phyloP scores from a whole-genome alignment of 169 alveolate species.

The Cryptosporidium bovis region DNA sequence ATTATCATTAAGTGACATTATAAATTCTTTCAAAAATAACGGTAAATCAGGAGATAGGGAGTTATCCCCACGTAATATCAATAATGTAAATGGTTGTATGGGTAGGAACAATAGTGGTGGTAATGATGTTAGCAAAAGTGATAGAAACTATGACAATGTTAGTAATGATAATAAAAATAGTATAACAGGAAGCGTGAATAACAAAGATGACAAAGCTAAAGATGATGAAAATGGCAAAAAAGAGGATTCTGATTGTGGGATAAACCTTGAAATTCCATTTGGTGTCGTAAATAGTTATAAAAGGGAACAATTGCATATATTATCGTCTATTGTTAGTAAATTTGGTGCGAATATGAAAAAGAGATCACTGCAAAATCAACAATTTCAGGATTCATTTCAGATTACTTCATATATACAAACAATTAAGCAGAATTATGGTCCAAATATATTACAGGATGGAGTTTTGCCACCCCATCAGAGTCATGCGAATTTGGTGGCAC shows the following conservation, averaged over 20 bases:
- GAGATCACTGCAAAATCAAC: constrained; percentile 66
- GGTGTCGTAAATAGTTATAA: constrained; percentile 1
- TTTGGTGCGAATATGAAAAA: constrained; percentile 71
- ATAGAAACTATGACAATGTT: neutral
- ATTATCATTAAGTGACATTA: constrained; percentile 15
- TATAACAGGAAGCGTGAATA: neutral
- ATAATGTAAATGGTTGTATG: neutral
- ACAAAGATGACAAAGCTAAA: neutral
- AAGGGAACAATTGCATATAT: constrained; percentile 33
- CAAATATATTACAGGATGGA: constrained; percentile 66
- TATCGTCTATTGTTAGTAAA: constrained; percentile 66
- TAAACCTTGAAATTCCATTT: neutral
- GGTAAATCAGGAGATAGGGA: neutral
- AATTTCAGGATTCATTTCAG: constrained; percentile 69
- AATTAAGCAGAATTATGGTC: constrained; percentile 62
- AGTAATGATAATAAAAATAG: neutral
- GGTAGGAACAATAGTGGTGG: neutral
- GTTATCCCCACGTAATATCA: neutral
- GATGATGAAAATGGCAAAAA: neutral
- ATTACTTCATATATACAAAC: constrained; percentile 66
- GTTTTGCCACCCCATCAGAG: constrained; percentile 70
- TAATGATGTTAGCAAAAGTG: no score
- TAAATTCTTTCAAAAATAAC: neutral
- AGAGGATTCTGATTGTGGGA: no score
- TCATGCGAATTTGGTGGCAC: constrained; percentile 66